Conservation (phyloP, 2,329 filamentous ascomycete species). For the Chaetomium olivaceum region DNA sequence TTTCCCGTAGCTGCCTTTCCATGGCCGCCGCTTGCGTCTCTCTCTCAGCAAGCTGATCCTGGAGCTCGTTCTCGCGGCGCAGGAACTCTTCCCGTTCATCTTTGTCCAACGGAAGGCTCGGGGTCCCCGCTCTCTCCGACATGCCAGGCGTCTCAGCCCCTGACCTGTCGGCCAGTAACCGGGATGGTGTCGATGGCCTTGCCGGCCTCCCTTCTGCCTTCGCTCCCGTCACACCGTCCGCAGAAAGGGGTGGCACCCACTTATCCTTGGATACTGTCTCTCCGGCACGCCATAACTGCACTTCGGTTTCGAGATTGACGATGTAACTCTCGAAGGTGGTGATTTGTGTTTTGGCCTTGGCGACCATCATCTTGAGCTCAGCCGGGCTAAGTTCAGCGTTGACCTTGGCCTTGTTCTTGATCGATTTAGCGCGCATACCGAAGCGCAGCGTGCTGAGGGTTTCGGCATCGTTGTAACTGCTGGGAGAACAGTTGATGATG, state of each 20-base stretch:
- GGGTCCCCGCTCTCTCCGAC: constrained; percentile 83
- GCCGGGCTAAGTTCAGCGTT: constrained; percentile 95
- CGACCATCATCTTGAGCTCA: constrained; percentile 89
- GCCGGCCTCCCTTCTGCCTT: constrained; percentile 47
- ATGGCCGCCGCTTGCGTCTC: constrained; percentile 77
- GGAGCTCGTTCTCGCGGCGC: constrained; percentile 91
- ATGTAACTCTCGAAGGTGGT: constrained; percentile 89
- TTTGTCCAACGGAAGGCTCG: constrained; percentile 85
- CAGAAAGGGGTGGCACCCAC: constrained; percentile 71
- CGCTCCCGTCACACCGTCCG: constrained; percentile 51
- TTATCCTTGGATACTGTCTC: constrained; percentile 85
- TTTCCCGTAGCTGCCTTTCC: constrained; percentile 78
- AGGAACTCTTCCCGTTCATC: constrained; percentile 97
- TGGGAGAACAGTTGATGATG: constrained; percentile 99
- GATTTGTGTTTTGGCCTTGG: constrained; percentile 87
- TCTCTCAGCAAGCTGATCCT: constrained; percentile 93
- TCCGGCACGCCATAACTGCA: constrained; percentile 83
- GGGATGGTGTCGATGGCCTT: constrained; percentile 56
- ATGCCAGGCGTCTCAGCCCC: constrained; percentile 63
- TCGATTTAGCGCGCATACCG: constrained; percentile 93
- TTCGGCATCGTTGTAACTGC: constrained; percentile 96
- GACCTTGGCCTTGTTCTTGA: constrained; percentile 99
- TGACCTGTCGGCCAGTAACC: constrained; percentile 54
- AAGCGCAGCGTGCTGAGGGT: constrained; percentile 90
- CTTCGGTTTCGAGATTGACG: constrained; percentile 76